Conservation (phyloP, 108 stramenopile genomes). For the Craspedostauros australis region DNA sequence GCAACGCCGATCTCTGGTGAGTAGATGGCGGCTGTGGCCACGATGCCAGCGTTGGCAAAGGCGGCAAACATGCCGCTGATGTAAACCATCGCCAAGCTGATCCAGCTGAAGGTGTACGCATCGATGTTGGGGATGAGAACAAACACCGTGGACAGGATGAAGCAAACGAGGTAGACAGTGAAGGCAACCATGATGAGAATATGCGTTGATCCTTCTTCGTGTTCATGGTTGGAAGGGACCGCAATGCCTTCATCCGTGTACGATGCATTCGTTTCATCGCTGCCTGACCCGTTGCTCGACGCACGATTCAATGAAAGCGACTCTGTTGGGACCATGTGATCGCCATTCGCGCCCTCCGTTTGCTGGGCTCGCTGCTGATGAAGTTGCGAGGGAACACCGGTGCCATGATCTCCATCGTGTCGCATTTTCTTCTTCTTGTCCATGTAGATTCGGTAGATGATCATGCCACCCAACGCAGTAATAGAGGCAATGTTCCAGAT, state of each 20-base stretch:
- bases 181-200: slow-evolving; percentile 43
- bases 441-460: no score
- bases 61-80: slow-evolving; percentile 34
- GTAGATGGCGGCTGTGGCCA: slow-evolving; percentile 23
- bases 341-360: no score
- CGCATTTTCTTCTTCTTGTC: no score
- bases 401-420: no score
- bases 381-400: no score
- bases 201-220: no score
- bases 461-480: slow-evolving; percentile 21
- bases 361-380: no score
- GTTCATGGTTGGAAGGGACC: not conserved
- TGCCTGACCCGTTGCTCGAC: no score
- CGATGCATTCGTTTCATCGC: no score
- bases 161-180: slow-evolving; percentile 28
- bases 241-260: not conserved
- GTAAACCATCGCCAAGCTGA: slow-evolving; percentile 20
- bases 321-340: no score
- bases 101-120: slow-evolving; percentile 8
- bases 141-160: slow-evolving; percentile 26
- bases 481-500: slow-evolving; percentile 44
- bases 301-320: no score
- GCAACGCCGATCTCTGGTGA: slow-evolving; percentile 18
- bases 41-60: slow-evolving; percentile 42
- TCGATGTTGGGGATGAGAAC: slow-evolving; percentile 21